These are phyloP conservation scores for Leucaena leucocephala DNA, from an alignment of 306 rosid species.

Conservation along the genomic window DNA sequence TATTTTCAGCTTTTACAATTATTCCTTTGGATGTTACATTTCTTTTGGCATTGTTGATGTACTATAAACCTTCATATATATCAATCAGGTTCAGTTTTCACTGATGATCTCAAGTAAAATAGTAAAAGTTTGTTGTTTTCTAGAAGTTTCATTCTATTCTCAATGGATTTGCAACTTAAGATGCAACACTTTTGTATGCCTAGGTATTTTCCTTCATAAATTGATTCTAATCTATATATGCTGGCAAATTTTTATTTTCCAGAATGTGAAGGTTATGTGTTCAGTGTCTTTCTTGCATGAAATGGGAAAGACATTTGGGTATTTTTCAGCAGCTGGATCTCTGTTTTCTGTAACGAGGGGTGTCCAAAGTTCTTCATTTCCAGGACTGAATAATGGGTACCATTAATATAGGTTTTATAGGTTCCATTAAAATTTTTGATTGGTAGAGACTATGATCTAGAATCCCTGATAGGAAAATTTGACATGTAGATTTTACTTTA, in stretches of 20 bases:
- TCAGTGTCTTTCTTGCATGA: not conserved
- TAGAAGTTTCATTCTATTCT: not conserved
- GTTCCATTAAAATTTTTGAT: not conserved
- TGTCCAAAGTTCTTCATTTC: not conserved
- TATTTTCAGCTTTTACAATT: not conserved
- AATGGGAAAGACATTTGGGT: not conserved
- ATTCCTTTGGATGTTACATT: not conserved
- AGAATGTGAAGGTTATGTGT: not conserved
- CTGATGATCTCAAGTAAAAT: slow-evolving; percentile 12
- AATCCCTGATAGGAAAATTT: not conserved
- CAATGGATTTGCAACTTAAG: not conserved
- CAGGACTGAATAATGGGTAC: not conserved
- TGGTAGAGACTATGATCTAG: not conserved
- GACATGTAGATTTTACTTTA: not conserved
- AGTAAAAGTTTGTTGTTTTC: not conserved
- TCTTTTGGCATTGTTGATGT: not conserved
- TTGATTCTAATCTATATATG: not conserved
- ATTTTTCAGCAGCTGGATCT: not conserved
- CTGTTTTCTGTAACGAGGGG: not conserved
- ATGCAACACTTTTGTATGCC: not conserved
- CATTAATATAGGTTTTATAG: not conserved
- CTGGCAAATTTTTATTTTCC: not conserved
- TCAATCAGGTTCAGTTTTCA: not conserved
- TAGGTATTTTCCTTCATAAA: not conserved
- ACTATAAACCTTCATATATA: too few relatives aligned